Evolutionary conservation across 805 yeast genomes (phyloP), one percentile per base, ranked within the genome.

Genomic region (Candida nitratophila): DNA sequence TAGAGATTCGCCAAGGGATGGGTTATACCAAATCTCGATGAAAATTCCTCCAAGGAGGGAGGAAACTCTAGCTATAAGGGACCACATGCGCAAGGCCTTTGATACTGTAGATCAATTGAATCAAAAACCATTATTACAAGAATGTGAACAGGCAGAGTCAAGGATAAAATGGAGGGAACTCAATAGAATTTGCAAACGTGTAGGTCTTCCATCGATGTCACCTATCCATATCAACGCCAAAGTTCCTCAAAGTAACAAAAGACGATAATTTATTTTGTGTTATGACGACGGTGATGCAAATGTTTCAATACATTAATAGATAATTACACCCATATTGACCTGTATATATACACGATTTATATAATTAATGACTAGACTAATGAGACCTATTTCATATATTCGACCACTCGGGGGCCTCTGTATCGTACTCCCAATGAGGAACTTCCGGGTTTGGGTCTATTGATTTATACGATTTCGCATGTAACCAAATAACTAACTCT

Each of bases 381-480:
- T n/a, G n/a, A n/a, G n/a, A 26, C 32, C n/a, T 26, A 37, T 16
- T 7, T 19, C 37, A 54, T n/a, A 63, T 54, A n/a, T 54, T 29
- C 11, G 68, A 59, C 85, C 86, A 79, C 0, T 39, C 30, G 0
- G 86, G 86, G 17, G 57, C 43, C 1, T 52, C 55, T 0, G 81
- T 70, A 44, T 69, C 60, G 48, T 68, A 79, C 9, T 52, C 50
- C 59, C 73, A 61, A 15, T 31, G 32, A 8, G 40, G 21, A 29
- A 14, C 12, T 29, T 29, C 32, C 12, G 17, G n/a, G 0, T 48
- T 47, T 2, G 52, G 47, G 2, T 46, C 49, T 3, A 48, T 55
- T 3, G 51, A 47, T 19, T 64, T 61, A 21, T 54, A 54, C 47
- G 76, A 73, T 31, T 59, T 57, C 2, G 82, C 75, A 60, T 77